Evolutionary conservation across 768 basidiomycete species (phyloP).

Genomic region (Leccinum truebloodii): DNA sequence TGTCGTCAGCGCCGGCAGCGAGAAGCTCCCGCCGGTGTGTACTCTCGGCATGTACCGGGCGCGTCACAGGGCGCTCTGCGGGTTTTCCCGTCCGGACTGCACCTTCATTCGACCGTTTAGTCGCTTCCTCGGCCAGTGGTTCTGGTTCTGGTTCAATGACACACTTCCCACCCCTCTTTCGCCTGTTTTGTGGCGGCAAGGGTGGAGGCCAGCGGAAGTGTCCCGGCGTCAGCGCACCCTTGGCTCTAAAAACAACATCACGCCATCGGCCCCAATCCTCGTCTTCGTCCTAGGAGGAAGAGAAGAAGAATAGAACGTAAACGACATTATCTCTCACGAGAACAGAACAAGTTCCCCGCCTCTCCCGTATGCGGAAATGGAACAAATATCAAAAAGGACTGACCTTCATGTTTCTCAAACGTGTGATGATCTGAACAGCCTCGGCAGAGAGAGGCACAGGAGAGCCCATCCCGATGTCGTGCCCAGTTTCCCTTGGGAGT

Average conservation of each 20-base stretch:
- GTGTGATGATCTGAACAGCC: slow-evolving; percentile 76
- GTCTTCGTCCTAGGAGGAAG: slow-evolving; percentile 62
- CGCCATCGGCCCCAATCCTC: slow-evolving; percentile 91
- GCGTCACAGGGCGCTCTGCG: not conserved
- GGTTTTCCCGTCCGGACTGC: not conserved
- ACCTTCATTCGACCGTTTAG: not conserved
- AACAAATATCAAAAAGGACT: slow-evolving; percentile 9
- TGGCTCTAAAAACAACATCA: slow-evolving; percentile 80
- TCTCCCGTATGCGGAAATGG: not conserved
- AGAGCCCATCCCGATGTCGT: slow-evolving; percentile 87
- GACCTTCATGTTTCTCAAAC: slow-evolving; percentile 82
- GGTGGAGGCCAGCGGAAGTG: slow-evolving; percentile 32
- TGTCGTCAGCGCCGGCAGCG: not conserved
- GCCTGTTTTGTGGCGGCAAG: slow-evolving; percentile 59
- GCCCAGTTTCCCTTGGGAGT: slow-evolving; percentile 81
- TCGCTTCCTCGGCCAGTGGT: slow-evolving; percentile 8
- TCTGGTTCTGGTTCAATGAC: slow-evolving; percentile 12
- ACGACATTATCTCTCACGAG: not conserved
- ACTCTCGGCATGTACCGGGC: not conserved
- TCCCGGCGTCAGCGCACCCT: slow-evolving; percentile 52
- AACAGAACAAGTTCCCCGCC: not conserved
- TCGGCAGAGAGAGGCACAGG: slow-evolving; percentile 77
- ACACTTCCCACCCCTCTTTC: slow-evolving; percentile 53
- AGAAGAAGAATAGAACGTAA: slow-evolving; percentile 10
- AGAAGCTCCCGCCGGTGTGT: not conserved